Base-by-base conservation (phyloP, 192 early-diverging fungal species). In the Coemansia sp. region DNA sequence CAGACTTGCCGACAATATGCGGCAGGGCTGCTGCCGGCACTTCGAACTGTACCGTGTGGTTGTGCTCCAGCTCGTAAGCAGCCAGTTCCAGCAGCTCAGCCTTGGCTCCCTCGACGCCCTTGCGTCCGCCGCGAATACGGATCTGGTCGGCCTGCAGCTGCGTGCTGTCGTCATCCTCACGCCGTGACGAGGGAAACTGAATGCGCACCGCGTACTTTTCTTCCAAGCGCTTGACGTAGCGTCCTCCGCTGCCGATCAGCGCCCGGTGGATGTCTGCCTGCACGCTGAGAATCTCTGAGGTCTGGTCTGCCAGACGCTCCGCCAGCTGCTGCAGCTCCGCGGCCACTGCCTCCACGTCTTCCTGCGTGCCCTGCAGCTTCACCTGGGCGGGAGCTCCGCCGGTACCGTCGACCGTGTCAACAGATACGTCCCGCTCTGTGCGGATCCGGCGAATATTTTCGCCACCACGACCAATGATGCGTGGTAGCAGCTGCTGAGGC, bases 391-490 rank as follows among this genome's bases (percentile, higher is more conserved):
- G 40, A 11, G 44, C 56, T 16, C 49, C 18, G 36, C 31, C 45
- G 15, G 49, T 28, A 36, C 40, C 43, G 46, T 60, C 66, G 11
- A 43, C 39, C 1, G 88, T 71, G 53, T 89, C 88, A 57, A 90
- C 76, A 31, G 73, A 81, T 42, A 98, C 88, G 53, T 84, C 82
- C 55, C 85, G 82, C 62, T 87, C 84, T 12, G 87, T 83, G 55
- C 85, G 90, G 32, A 96, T 57, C 43, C 85, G 84, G 61, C 84
- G 89, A 48, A 98, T 83, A 56, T 84, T 82, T 56, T 85, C 86
- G 59, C 93, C 93, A 21, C 85, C 86, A 61, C 91, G 90, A n/a
- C 96, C 96, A 58, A 97, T 93, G 20, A 98, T 80, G 64, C 84
- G 89, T 21, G 82, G 80, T 58, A 79, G 84, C 56, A 71, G 80